These are phyloP conservation scores for Triglochin maritima DNA, from an alignment of 106 monocot species.

Conservation along the genomic window DNA sequence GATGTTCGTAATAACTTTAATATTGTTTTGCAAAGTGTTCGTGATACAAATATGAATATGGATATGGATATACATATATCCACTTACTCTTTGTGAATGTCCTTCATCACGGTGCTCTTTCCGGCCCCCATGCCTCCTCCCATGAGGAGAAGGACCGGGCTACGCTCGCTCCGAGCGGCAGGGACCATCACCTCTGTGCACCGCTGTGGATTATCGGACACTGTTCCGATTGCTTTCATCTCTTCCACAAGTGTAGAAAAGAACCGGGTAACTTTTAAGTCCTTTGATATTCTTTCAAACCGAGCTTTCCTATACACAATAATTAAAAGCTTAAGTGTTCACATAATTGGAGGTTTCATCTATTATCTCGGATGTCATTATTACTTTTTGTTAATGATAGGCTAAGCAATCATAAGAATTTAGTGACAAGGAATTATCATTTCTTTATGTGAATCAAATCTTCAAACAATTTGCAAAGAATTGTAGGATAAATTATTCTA, in stretches of 20 bases:
- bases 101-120: conserved; percentile 88
- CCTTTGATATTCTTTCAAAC: conserved; percentile 71
- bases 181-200: conserved; percentile 76
- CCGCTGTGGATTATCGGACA: conserved; percentile 3
- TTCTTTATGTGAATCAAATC: too few relatives aligned
- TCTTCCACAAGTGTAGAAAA: conserved; percentile 84
- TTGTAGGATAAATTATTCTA: too few relatives aligned
- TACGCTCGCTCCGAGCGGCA: conserved; percentile 53
- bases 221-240: conserved; percentile 73
- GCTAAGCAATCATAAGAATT: too few relatives aligned
- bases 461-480: too few relatives aligned
- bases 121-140: conserved; percentile 96
- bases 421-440: too few relatives aligned
- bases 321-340: background rate
- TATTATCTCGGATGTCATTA: too few relatives aligned
- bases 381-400: too few relatives aligned
- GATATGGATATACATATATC: too few relatives aligned
- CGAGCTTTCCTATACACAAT: conserved; percentile 36
- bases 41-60: too few relatives aligned
- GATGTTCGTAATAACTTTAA: too few relatives aligned
- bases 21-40: too few relatives aligned
- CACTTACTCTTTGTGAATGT: conserved; percentile 70
- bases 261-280: conserved; percentile 63
- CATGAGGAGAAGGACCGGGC: conserved; percentile 90
- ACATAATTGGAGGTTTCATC: too few relatives aligned